Percentiles rank a stretch among this genome's conserved stretches.
Evolutionary conservation across 768 basidiomycete species (phyloP).

Genomic region (Russula virescens): DNA sequence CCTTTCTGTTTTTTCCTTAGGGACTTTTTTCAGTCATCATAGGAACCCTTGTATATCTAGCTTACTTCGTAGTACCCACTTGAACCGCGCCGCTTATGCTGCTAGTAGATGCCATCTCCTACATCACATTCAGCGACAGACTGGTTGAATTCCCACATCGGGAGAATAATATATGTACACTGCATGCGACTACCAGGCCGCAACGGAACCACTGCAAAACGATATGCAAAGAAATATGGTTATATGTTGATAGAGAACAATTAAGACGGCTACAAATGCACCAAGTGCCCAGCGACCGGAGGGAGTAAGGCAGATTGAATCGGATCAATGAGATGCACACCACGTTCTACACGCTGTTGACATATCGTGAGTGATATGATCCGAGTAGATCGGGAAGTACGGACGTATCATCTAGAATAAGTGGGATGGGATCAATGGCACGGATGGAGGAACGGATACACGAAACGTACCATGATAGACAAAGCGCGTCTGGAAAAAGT

Average conservation of each 20-base stretch:
- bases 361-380: not conserved
- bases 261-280: constrained; percentile 12
- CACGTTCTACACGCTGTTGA: constrained; percentile 14
- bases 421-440: not conserved
- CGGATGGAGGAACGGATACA: not conserved
- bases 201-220: constrained; percentile 1
- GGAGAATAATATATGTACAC: not conserved
- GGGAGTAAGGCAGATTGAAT: not conserved
- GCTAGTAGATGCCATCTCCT: not conserved
- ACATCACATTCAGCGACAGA: not conserved
- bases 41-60: constrained; percentile 12
- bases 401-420: constrained; percentile 24
- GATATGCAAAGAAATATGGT: constrained; percentile 15
- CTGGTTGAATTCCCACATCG: not conserved
- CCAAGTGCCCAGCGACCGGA: not conserved
- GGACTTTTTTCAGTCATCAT: not conserved
- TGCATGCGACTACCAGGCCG: not conserved
- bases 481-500: constrained; percentile 56
- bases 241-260: constrained; percentile 14
- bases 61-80: constrained; percentile 1
- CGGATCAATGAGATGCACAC: not conserved
- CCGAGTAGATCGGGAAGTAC: not conserved
- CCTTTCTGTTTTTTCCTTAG: too few species aligned
- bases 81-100: not conserved
- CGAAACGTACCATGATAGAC: constrained; percentile 65